Percentiles rank a stretch among this genome's conserved stretches.
Evolutionary conservation across 495 filamentous ascomycete species (phyloP).

Genomic region (Acidomyces sp.): DNA sequence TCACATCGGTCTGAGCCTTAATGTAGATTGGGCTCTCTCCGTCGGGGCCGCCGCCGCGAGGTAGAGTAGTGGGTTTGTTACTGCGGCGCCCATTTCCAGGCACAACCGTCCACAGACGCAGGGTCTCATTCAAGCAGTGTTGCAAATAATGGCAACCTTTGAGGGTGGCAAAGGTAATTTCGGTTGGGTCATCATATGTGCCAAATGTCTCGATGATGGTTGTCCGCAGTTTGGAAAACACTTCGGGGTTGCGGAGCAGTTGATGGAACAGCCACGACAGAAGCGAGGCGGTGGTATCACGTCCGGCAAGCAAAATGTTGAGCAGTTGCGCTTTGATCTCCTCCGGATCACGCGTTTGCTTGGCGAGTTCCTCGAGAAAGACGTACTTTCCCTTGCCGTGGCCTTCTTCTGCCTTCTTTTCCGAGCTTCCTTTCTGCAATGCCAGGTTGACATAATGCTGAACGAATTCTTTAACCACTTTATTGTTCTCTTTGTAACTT

Average conservation of each 20-base stretch:
- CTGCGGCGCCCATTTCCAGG: slow-evolving; percentile 44
- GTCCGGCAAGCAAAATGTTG: slow-evolving; percentile 53
- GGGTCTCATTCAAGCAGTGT: slow-evolving; percentile 72
- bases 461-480: slow-evolving; percentile 38
- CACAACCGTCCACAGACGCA: slow-evolving; percentile 74
- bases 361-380: slow-evolving; percentile 67
- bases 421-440: slow-evolving; percentile 42
- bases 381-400: slow-evolving; percentile 39
- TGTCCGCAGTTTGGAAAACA: slow-evolving; percentile 54
- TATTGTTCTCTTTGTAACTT: slow-evolving; percentile 46
- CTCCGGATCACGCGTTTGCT: slow-evolving; percentile 58
- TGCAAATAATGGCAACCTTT: slow-evolving; percentile 51
- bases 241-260: slow-evolving; percentile 53
- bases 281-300: slow-evolving; percentile 29
- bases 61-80: slow-evolving; percentile 38
- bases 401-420: slow-evolving; percentile 48
- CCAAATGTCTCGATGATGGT: slow-evolving; percentile 60
- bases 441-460: slow-evolving; percentile 59
- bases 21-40: slow-evolving; percentile 36
- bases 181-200: slow-evolving; percentile 49
- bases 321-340: slow-evolving; percentile 69
- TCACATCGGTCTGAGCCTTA: slow-evolving; percentile 30
- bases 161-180: slow-evolving; percentile 56
- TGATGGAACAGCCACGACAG: slow-evolving; percentile 52
- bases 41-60: slow-evolving; percentile 39